Percentiles rank a stretch among this genome's conserved stretches.
Conservation (phyloP, 176 grass and related monocot genomes). For the Olyra latifolia region DNA sequence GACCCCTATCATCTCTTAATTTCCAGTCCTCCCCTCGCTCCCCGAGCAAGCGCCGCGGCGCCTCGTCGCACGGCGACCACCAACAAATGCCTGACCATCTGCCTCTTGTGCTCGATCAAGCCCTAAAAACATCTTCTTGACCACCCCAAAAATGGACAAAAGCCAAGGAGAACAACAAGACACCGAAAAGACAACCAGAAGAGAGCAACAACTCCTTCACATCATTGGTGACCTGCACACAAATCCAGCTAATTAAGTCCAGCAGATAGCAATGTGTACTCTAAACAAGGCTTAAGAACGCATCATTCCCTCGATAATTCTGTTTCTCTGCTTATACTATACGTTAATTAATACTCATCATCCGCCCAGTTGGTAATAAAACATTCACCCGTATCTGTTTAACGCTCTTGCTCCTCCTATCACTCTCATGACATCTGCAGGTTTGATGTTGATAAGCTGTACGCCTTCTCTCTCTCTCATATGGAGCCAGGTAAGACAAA, state of each 20-base stretch:
- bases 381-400: not conserved
- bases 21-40: too few relatives aligned
- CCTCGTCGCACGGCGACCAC: too few relatives aligned
- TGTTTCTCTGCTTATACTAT: not conserved
- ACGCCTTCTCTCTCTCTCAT: constrained; percentile 7
- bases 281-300: not conserved
- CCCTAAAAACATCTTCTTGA: not conserved
- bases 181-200: not conserved
- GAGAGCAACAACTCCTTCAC: not conserved
- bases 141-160: too few relatives aligned
- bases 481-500: constrained; percentile 9
- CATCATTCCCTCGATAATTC: constrained; percentile 24
- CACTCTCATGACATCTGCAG: constrained; percentile 29
- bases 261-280: not conserved
- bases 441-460: not conserved
- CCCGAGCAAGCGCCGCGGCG: too few relatives aligned
- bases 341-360: not conserved
- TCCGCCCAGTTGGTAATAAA: not conserved
- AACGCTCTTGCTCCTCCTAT: not conserved
- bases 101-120: not conserved
- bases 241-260: not conserved
- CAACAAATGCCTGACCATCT: not conserved
- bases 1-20: too few relatives aligned
- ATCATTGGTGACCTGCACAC: not conserved
- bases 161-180: not conserved